These are phyloP conservation scores for Cercospora sp. DNA, from an alignment of 2,329 filamentous ascomycete genomes.

Conservation along the genomic window DNA sequence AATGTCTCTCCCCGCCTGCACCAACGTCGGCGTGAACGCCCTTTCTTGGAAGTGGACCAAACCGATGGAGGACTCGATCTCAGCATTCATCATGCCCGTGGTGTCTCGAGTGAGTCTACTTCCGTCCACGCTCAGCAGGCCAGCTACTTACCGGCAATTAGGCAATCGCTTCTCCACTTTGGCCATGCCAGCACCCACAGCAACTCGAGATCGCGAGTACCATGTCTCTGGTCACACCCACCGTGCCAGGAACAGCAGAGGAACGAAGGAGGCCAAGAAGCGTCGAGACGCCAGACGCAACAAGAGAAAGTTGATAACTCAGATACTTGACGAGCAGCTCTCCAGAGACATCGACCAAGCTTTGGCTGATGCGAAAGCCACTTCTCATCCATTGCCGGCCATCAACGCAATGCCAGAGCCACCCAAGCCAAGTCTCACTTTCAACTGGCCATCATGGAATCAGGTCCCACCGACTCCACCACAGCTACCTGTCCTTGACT, in stretches of 20 bases:
- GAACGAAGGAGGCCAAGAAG: conserved; percentile 35
- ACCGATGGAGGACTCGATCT: conserved; percentile 26
- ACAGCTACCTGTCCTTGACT: conserved; percentile 29
- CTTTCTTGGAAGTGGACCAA: conserved; percentile 15
- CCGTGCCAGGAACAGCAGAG: conserved; percentile 33
- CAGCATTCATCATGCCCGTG: conserved; percentile 32
- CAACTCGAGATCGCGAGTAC: conserved; percentile 22
- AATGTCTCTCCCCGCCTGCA: conserved; percentile 8
- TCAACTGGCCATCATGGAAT: conserved; percentile 1
- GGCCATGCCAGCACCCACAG: conserved; percentile 18
- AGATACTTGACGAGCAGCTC: conserved; percentile 36
- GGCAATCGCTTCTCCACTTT: conserved; percentile 36
- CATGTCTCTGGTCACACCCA: conserved; percentile 21
- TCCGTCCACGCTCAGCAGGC: not conserved
- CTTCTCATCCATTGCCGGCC: conserved; percentile 1
- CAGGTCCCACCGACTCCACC: conserved; percentile 25
- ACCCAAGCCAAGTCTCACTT: conserved; percentile 6
- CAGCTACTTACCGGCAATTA: conserved; percentile 15
- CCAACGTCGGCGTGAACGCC: conserved; percentile 18
- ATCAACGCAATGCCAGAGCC: conserved; percentile 8
- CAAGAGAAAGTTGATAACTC: conserved; percentile 32
- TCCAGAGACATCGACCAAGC: conserved; percentile 33
- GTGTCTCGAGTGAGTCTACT: conserved; percentile 26
- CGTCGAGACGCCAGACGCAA: conserved; percentile 35
- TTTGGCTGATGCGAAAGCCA: conserved; percentile 27